These are phyloP conservation scores for Penicillium desertorum DNA, from an alignment of 495 filamentous ascomycete genomes.

Conservation along the genomic window DNA sequence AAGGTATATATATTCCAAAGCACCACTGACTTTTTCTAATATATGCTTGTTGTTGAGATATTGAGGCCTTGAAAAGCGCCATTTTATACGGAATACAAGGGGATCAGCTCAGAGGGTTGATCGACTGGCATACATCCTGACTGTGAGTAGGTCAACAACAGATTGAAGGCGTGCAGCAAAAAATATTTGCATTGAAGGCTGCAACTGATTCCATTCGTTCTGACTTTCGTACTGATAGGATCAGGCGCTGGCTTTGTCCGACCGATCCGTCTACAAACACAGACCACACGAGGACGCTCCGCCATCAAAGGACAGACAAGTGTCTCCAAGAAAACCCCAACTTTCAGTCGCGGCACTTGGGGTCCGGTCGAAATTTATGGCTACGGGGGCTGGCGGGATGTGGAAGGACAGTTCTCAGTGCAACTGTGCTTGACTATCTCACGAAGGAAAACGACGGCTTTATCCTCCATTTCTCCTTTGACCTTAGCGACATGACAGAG, in stretches of 20 bases:
- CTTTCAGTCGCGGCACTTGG: slow-evolving; percentile 21
- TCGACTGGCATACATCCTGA: slow-evolving; percentile 7
- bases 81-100: too few relatives aligned
- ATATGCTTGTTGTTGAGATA: too few relatives aligned
- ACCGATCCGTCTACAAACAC: slow-evolving; percentile 24
- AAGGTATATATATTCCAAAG: too few relatives aligned
- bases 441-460: slow-evolving; percentile 10
- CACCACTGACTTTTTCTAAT: too few relatives aligned
- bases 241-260: slow-evolving; percentile 23
- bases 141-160: slow-evolving; percentile 17
- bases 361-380: slow-evolving; percentile 23
- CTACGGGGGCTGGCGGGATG: slow-evolving; percentile 24
- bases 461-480: slow-evolving; percentile 33
- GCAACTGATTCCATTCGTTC: slow-evolving; percentile 19
- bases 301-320: slow-evolving; percentile 21
- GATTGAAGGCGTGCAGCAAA: slow-evolving; percentile 19
- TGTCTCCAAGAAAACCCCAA: slow-evolving; percentile 18
- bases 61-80: too few relatives aligned
- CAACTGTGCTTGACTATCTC: slow-evolving; percentile 25
- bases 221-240: slow-evolving; percentile 16
- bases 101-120: too few relatives aligned
- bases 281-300: slow-evolving; percentile 18
- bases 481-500: slow-evolving; percentile 27
- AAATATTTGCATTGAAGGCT: slow-evolving; percentile 15
- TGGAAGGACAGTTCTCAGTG: slow-evolving; percentile 29